A percentile compares a stretch with the other conserved stretches of the same genome.
These are phyloP conservation scores for Aspergillus hortae DNA, from an alignment of 2,329 filamentous ascomycete species.

Conservation along the genomic window DNA sequence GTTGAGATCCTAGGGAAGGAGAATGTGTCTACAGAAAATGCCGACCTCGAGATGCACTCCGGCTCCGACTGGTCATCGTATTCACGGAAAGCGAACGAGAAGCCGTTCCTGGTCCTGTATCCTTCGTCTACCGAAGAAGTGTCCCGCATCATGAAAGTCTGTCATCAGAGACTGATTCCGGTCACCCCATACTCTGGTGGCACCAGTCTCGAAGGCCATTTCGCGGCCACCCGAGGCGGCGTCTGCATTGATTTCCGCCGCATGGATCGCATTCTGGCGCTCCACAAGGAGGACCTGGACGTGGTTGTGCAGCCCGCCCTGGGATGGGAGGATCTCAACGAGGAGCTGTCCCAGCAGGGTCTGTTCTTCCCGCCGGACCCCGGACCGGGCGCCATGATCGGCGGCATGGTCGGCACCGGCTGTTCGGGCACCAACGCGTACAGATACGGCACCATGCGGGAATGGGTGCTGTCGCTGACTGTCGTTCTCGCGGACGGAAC, in stretches of 20 bases:
- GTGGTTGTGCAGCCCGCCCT: conserved; percentile 76
- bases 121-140: conserved; percentile 78
- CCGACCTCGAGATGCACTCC: conserved; percentile 55
- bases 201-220: conserved; percentile 86
- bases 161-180: conserved; percentile 74
- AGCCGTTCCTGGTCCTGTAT: conserved; percentile 64
- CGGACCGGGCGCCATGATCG: conserved; percentile 87
- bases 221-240: conserved; percentile 75
- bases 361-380: conserved; percentile 92
- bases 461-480: conserved; percentile 84
- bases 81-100: conserved; percentile 38
- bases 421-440: conserved; percentile 79
- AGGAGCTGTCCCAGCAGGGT: conserved; percentile 66
- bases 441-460: conserved; percentile 89
- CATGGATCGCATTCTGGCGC: conserved; percentile 75
- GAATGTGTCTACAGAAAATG: conserved; percentile 57
- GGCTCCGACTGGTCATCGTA: conserved; percentile 63
- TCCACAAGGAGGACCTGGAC: conserved; percentile 76
- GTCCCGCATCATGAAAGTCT: conserved; percentile 82
- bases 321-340: conserved; percentile 83
- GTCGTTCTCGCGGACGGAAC: conserved; percentile 89
- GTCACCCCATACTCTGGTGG: conserved; percentile 85
- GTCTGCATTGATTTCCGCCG: conserved; percentile 81
- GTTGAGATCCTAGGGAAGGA: conserved; percentile 59
- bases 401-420: conserved; percentile 59